These are phyloP conservation scores for Punica granatum DNA, from an alignment of 345 rosid species.

Conservation along the genomic window DNA sequence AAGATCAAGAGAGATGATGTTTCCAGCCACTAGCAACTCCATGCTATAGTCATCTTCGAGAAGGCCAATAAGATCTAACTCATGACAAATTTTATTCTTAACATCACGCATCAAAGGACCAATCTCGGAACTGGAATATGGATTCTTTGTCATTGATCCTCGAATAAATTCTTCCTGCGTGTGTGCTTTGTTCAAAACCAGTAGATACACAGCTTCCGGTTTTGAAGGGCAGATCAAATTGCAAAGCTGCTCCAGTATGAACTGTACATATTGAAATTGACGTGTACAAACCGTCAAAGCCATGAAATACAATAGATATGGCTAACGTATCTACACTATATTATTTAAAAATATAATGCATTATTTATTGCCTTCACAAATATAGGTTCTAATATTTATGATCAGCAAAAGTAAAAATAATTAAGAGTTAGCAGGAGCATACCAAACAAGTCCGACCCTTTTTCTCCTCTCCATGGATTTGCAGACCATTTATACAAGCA, in stretches of 20 bases:
- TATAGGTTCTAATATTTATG: background rate
- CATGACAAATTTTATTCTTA: conserved; percentile 93
- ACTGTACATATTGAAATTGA: conserved; percentile 40
- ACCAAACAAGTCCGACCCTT: conserved; percentile 87
- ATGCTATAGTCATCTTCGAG: conserved; percentile 94
- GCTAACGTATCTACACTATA: background rate
- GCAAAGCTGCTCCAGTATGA: conserved; percentile 97
- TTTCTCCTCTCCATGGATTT: conserved; percentile 77
- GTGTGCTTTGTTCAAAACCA: conserved; percentile 90
- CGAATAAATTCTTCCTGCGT: conserved; percentile 97
- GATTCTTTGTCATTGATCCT: conserved; percentile 99
- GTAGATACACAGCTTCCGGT: conserved; percentile 79
- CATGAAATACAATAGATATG: background rate
- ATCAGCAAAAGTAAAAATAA: background rate
- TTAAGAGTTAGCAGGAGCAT: conserved; percentile 5
- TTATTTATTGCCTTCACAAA: background rate
- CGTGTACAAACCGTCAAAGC: background rate
- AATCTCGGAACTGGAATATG: conserved; percentile 93
- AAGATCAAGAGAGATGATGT: conserved; percentile 92
- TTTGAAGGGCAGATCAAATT: conserved; percentile 97
- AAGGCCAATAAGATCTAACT: conserved; percentile 79
- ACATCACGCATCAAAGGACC: conserved; percentile 99
- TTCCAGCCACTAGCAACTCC: conserved; percentile 97
- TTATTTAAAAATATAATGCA: background rate
- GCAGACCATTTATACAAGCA: conserved; percentile 87